Percentiles rank a stretch among this genome's conserved stretches.
Conservation (phyloP, 306 rosid species). For the Pyrus bretschneideri region DNA sequence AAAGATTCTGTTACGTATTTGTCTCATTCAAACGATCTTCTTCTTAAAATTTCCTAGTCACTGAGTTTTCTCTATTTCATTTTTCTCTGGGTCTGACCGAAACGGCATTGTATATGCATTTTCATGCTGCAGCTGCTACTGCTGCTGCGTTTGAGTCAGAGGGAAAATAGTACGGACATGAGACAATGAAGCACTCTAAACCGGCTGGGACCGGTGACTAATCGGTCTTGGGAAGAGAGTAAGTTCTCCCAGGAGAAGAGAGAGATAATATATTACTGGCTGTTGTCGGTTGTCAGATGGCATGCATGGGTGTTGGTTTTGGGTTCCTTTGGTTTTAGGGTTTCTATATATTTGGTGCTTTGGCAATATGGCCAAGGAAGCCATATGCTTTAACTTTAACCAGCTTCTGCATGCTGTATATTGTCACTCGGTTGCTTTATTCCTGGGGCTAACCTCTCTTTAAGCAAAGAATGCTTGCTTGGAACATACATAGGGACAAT, state of each 20-base stretch:
- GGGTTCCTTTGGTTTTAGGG: background rate
- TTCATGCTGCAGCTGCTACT: background rate
- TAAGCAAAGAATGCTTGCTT: constrained; percentile 74
- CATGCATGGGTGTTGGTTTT: background rate
- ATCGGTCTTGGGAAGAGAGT: constrained; percentile 26
- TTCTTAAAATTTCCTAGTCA: no score
- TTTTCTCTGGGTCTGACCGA: no score
- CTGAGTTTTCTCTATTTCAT: no score
- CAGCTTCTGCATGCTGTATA: constrained; percentile 14
- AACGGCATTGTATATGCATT: background rate
- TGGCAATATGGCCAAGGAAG: constrained; percentile 30
- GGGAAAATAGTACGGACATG: constrained; percentile 23
- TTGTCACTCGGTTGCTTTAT: constrained; percentile 53
- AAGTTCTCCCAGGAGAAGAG: background rate
- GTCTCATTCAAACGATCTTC: no score
- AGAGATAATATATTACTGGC: constrained; percentile 17
- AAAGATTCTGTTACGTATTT: background rate
- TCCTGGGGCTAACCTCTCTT: constrained; percentile 76
- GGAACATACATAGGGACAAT: constrained; percentile 51
- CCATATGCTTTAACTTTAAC: constrained; percentile 46
- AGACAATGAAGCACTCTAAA: constrained; percentile 19
- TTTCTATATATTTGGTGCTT: constrained; percentile 13
- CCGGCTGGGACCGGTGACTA: constrained; percentile 64
- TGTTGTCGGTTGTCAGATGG: constrained; percentile 40
- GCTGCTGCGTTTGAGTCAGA: constrained; percentile 1